These are phyloP conservation scores for Malus hybrid DNA, from an alignment of 331 rosid species.

Conservation along the genomic window DNA sequence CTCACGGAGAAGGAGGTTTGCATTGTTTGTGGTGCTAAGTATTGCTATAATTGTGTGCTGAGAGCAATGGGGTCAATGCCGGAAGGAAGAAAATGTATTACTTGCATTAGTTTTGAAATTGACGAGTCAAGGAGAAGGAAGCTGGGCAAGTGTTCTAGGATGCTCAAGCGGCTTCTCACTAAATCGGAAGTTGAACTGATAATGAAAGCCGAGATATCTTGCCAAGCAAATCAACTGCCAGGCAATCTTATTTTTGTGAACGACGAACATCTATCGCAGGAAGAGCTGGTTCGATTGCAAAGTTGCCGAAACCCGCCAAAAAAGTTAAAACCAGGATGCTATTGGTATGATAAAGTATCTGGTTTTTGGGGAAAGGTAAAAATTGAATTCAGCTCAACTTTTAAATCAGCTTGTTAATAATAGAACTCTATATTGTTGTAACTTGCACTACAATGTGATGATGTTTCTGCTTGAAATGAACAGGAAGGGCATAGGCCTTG, in stretches of 20 bases:
- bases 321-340: constrained; percentile 63
- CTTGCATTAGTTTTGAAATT: constrained; percentile 57
- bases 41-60: constrained; percentile 56
- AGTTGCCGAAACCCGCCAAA: constrained; percentile 56
- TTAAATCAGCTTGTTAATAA: background rate
- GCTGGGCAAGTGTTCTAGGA: constrained; percentile 53
- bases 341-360: constrained; percentile 84
- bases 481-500: constrained; percentile 65
- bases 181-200: constrained; percentile 36
- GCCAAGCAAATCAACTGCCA: constrained; percentile 61
- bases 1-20: constrained; percentile 68
- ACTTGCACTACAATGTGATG: constrained; percentile 5
- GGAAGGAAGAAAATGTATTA: constrained; percentile 79
- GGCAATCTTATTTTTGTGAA: constrained; percentile 46
- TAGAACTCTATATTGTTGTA: background rate
- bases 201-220: constrained; percentile 46
- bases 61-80: constrained; percentile 97
- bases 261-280: constrained; percentile 32
- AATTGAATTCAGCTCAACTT: background rate
- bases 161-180: constrained; percentile 52
- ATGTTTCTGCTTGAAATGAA: constrained; percentile 9
- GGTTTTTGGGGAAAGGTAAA: constrained; percentile 97
- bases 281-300: constrained; percentile 38
- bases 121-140: constrained; percentile 52
- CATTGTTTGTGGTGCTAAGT: constrained; percentile 78